Percentiles rank a stretch among this genome's conserved stretches.
Conservation (phyloP, 352 stramenopile genomes). For the Peronospora belbahrii region DNA sequence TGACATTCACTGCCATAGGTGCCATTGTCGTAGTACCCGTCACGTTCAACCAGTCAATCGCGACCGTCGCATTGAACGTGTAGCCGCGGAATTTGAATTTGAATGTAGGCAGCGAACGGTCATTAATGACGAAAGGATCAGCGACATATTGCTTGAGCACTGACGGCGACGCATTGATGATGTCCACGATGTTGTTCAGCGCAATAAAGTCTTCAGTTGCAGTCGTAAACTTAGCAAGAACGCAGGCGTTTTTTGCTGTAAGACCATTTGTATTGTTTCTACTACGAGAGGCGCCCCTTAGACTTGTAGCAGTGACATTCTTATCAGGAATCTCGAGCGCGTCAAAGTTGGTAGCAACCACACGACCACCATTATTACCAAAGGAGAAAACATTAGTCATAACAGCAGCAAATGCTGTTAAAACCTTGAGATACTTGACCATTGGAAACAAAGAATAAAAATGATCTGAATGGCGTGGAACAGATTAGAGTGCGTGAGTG, state of each 20-base stretch:
- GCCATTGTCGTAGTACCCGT: constrained; percentile 39
- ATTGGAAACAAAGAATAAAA: too few relatives aligned
- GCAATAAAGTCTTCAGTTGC: constrained; percentile 36
- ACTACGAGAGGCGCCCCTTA: too few relatives aligned
- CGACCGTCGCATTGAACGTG: constrained; percentile 32
- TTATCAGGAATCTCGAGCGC: too few relatives aligned
- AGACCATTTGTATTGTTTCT: neutral
- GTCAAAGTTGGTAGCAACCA: too few relatives aligned
- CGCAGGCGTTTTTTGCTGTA: constrained; percentile 19
- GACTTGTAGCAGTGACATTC: too few relatives aligned
- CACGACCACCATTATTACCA: too few relatives aligned
- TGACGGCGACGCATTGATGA: constrained; percentile 33
- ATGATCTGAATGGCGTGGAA: too few relatives aligned
- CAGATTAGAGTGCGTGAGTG: too few relatives aligned
- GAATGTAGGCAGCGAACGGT: constrained; percentile 35
- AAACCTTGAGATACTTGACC: too few relatives aligned
- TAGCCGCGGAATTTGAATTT: constrained; percentile 47
- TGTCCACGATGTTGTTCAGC: constrained; percentile 36
- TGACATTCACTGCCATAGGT: constrained; percentile 42
- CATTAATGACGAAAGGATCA: constrained; percentile 33
- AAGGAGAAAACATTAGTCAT: too few relatives aligned
- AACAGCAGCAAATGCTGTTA: too few relatives aligned
- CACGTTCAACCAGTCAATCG: constrained; percentile 41
- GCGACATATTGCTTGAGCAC: constrained; percentile 25
- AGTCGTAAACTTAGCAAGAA: constrained; percentile 37